These are phyloP conservation scores for Candida schatavii DNA, from an alignment of 805 yeast genomes.

Conservation along the genomic window DNA sequence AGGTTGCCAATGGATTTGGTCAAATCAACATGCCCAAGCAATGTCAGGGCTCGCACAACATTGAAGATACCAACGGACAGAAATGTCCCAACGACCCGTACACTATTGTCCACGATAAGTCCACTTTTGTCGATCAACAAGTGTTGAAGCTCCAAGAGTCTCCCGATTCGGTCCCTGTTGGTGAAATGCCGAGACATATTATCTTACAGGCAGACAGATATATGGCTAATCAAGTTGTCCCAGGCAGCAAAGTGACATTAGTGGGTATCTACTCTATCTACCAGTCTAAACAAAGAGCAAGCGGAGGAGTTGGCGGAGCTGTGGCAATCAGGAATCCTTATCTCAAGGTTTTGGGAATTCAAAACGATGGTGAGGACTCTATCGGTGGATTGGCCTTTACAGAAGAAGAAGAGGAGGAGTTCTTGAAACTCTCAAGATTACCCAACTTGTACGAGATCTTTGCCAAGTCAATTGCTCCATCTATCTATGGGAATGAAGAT, in stretches of 20 bases:
- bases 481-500: slow-evolving; percentile 90
- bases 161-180: slow-evolving; percentile 99
- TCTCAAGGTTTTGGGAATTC: slow-evolving; percentile 80
- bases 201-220: slow-evolving; percentile 84
- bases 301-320: slow-evolving; percentile 40
- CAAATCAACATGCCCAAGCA: slow-evolving; percentile 61
- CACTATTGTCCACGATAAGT: slow-evolving; percentile 88
- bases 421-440: slow-evolving; percentile 71
- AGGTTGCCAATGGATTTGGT: slow-evolving; percentile 67
- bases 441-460: slow-evolving; percentile 87
- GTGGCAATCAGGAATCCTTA: slow-evolving; percentile 95
- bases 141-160: slow-evolving; percentile 89
- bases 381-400: slow-evolving; percentile 63
- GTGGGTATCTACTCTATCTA: slow-evolving; percentile 92
- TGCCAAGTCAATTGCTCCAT: slow-evolving; percentile 89
- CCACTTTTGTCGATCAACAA: slow-evolving; percentile 94
- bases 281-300: slow-evolving; percentile 60
- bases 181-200: slow-evolving; percentile 97
- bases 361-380: slow-evolving; percentile 73
- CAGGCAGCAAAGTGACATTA: slow-evolving; percentile 91
- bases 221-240: slow-evolving; percentile 84
- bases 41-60: slow-evolving; percentile 52
- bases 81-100: slow-evolving; percentile 92
- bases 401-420: slow-evolving; percentile 94
- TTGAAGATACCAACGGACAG: slow-evolving; percentile 47